Base-by-base conservation (phyloP, 2,329 filamentous ascomycete genomes). In the Lachnum nothofagi region DNA sequence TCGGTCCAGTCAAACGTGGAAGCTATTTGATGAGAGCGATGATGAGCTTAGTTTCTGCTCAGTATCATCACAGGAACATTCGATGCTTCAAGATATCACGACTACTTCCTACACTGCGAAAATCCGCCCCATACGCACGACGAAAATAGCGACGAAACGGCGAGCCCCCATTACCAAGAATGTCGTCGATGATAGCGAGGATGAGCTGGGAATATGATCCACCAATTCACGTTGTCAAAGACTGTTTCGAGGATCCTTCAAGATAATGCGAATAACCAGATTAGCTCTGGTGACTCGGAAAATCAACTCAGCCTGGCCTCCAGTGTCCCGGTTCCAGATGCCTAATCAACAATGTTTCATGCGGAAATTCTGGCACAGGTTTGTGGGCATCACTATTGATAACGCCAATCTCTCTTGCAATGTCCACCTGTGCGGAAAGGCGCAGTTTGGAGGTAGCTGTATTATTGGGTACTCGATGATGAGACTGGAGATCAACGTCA, bases 141-240 rank as follows among this genome's bases (percentile, higher is more conserved):
- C 31, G 24, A 54, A 39, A 12, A 2, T 31, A 25, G 31, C 14
- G 9, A 24, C 46, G 33, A 48, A 47, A 27, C 42, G 23, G 20
- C 19, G 16, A 37, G 50, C 40, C 19, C n/a, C 42, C 14, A 24
- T 42, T 23, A n/a, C 22, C n/a, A 16, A 42, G 5, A 37, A 39
- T 23, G 10, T 48, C 42, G 38, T 48, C 29, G 55, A 45, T 27
- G 60, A 63, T 10, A 63, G 60, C 35, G 63, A 64, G 38, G 63
- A 65, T 43, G 63, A 65, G 53, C 48, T 65, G 46, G 55, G 63
- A 41, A 55, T 60, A 31, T 65, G 48, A 64, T 50, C 19, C 29
- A 44, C 44, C 12, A 25, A 16, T 35, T 12, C 39, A 27, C 27
- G 17, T 46, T 10, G 20, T 22, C 29, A 27, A 31, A n/a, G 17